Evolutionary conservation across 305 asterid species (phyloP).

Genomic region (Ilex paraguariensis): DNA sequence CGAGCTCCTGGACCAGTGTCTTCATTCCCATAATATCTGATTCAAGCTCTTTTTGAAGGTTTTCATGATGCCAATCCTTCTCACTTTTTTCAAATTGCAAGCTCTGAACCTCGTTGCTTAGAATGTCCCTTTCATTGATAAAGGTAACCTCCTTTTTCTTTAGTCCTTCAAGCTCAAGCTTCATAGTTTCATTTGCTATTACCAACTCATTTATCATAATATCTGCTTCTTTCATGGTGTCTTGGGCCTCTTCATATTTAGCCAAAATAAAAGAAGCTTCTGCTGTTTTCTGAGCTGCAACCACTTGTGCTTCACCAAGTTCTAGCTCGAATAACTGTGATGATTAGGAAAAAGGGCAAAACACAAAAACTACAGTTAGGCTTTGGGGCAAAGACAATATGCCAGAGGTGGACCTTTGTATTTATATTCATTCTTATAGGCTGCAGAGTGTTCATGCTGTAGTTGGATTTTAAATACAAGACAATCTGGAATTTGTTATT

Average conservation of each 20-base stretch:
- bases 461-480: too few species aligned
- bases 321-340: slow-evolving; percentile 77
- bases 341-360: slow-evolving; percentile 3
- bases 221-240: slow-evolving; percentile 88
- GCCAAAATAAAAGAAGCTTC: slow-evolving; percentile 81
- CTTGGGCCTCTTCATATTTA: slow-evolving; percentile 91
- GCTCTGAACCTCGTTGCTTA: slow-evolving; percentile 48
- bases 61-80: slow-evolving; percentile 46
- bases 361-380: not conserved
- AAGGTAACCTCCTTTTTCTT: slow-evolving; percentile 49
- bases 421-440: too few species aligned
- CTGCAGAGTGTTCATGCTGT: too few species aligned
- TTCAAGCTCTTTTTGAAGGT: slow-evolving; percentile 44
- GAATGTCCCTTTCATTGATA: slow-evolving; percentile 38
- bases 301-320: slow-evolving; percentile 73
- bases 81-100: slow-evolving; percentile 44
- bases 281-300: slow-evolving; percentile 73
- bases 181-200: slow-evolving; percentile 84
- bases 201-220: slow-evolving; percentile 81
- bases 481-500: too few species aligned
- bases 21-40: slow-evolving; percentile 49
- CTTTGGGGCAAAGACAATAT: not conserved
- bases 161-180: slow-evolving; percentile 49
- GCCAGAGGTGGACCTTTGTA: too few species aligned
- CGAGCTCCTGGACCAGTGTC: slow-evolving; percentile 55